A percentile compares a stretch with the other conserved stretches of the same genome.
phyloP scores from a whole-genome alignment of 257 asterid genomes.

The Solanum corneliomulleri region DNA sequence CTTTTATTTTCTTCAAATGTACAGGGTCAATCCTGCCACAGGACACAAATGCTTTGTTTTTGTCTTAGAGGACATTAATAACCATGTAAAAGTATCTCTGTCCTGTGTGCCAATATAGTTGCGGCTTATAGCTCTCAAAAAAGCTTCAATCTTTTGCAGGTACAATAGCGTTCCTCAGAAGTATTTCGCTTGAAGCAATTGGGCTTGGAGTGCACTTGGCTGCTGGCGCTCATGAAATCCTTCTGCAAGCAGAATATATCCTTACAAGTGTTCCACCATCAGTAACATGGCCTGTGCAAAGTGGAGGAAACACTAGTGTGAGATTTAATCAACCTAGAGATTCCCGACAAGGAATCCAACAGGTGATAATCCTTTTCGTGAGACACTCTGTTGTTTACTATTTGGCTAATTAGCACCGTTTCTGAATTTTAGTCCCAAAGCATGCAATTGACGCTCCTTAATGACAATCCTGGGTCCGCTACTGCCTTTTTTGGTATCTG shows the following conservation, averaged over 20 bases:
- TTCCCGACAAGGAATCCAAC: conserved; percentile 91
- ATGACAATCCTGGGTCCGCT: no score
- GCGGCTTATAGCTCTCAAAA: background rate
- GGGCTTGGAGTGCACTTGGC: conserved; percentile 96
- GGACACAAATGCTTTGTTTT: background rate
- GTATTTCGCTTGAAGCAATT: conserved; percentile 92
- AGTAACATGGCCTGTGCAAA: conserved; percentile 58
- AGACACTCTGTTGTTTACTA: background rate
- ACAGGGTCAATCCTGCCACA: background rate
- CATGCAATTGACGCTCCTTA: background rate
- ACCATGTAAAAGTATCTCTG: background rate
- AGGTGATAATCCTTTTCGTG: conserved; percentile 32
- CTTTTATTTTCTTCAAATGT: background rate
- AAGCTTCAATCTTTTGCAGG: conserved; percentile 29
- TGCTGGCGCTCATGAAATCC: conserved; percentile 88
- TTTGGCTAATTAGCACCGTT: background rate
- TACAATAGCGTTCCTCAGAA: conserved; percentile 78
- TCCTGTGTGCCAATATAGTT: background rate
- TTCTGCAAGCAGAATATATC: conserved; percentile 82
- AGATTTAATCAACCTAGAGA: conserved; percentile 86
- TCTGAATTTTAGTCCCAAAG: background rate
- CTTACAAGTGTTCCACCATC: conserved; percentile 78
- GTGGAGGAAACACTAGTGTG: conserved; percentile 39
- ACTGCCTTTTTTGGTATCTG: background rate
- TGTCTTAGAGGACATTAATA: background rate